Percentiles rank a stretch among this genome's conserved stretches.
Conservation (phyloP, 768 basidiomycete genomes). For the Boletus subcaerulescens region DNA sequence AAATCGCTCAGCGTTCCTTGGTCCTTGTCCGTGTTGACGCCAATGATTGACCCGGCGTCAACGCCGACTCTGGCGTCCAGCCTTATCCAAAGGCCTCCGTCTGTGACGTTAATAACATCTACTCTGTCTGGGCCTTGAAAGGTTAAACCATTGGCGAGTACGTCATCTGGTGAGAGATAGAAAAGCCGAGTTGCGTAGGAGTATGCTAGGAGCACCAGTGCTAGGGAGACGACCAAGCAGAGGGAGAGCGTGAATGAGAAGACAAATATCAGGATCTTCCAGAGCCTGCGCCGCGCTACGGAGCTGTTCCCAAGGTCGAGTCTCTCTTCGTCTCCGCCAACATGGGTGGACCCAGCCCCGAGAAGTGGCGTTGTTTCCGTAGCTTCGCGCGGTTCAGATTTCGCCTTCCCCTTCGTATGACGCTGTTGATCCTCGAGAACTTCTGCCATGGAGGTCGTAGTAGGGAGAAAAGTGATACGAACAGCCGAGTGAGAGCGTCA, state of each 20-base stretch:
- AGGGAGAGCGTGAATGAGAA: constrained; percentile 57
- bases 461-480: background rate
- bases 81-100: constrained; percentile 58
- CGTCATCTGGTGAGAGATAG: constrained; percentile 51
- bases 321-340: constrained; percentile 20
- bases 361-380: constrained; percentile 33
- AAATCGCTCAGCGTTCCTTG: constrained; percentile 44
- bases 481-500: constrained; percentile 3
- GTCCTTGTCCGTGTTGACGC: constrained; percentile 45
- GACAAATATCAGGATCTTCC: constrained; percentile 39
- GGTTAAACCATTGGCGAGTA: constrained; percentile 53
- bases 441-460: constrained; percentile 21
- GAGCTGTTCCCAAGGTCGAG: constrained; percentile 19
- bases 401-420: constrained; percentile 27
- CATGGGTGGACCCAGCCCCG: constrained; percentile 21
- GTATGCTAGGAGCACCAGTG: constrained; percentile 55
- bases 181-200: constrained; percentile 61
- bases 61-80: constrained; percentile 59
- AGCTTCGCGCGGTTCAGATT: constrained; percentile 19
- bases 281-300: constrained; percentile 27
- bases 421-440: constrained; percentile 13
- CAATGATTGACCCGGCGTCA: constrained; percentile 62
- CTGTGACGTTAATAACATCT: constrained; percentile 60
- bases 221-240: constrained; percentile 43
- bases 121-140: constrained; percentile 60